A percentile compares a stretch with the other conserved stretches of the same genome.
These are phyloP conservation scores for Auxenochlorella protothecoides DNA, from an alignment of 139 green algal species.

Conservation along the genomic window DNA sequence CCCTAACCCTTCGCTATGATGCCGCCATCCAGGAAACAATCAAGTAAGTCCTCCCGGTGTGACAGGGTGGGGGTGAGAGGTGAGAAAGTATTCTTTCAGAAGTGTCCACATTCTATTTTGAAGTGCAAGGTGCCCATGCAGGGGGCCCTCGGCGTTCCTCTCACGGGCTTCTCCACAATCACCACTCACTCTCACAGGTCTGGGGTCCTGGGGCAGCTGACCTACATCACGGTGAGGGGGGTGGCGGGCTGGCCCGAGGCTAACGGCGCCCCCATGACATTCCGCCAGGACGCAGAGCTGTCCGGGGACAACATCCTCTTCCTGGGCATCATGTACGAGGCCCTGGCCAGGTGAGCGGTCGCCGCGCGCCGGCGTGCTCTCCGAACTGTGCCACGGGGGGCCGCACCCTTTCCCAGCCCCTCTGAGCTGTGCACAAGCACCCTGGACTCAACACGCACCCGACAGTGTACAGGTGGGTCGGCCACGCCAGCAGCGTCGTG, in stretches of 20 bases:
- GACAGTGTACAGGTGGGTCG: constrained; percentile 16
- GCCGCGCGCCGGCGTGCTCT: no score
- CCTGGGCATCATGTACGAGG: constrained; percentile 30
- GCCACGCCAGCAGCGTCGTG: constrained; percentile 12
- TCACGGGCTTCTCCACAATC: neutral
- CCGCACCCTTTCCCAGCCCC: no score
- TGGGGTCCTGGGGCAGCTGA: neutral
- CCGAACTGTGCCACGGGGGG: no score
- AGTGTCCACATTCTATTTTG: no score
- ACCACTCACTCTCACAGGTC: neutral
- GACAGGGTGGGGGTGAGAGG: no score
- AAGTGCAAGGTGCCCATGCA: neutral
- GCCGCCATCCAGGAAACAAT: constrained; percentile 8
- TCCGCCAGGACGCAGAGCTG: constrained; percentile 1
- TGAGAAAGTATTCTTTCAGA: no score
- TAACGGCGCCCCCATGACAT: neutral
- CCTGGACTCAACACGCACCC: no score
- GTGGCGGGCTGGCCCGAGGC: neutral
- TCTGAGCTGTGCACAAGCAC: no score
- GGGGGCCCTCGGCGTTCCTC: neutral
- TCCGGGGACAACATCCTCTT: constrained; percentile 18
- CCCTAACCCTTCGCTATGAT: constrained; percentile 22
- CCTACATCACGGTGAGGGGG: constrained; percentile 11
- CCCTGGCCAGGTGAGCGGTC: constrained; percentile 14
- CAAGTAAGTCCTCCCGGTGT: no score